Percentiles rank a stretch among this genome's conserved stretches.
Evolutionary conservation across 805 yeast species (phyloP).

Genomic region (Metschnikowia lochheadii): DNA sequence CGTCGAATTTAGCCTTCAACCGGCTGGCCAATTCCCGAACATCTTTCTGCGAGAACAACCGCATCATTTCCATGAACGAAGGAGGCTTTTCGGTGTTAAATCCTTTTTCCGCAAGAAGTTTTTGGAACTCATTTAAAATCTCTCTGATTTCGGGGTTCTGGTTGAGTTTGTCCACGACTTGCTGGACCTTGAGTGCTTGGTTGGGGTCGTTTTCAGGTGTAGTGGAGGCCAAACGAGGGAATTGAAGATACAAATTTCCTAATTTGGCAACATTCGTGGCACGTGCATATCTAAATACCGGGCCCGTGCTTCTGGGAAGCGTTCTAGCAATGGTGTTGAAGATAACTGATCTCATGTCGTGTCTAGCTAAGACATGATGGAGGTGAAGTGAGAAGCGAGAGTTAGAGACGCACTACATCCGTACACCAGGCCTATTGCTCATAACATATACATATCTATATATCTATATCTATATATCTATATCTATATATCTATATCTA

Average conservation of each 20-base stretch:
- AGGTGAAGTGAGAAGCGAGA: neutral
- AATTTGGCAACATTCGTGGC: neutral
- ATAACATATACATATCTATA: no score
- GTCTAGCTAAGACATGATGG: neutral
- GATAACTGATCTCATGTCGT: conserved; percentile 6
- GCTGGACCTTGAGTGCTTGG: conserved; percentile 13
- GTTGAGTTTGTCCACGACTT: conserved; percentile 16
- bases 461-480: no score
- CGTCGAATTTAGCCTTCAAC: conserved; percentile 30
- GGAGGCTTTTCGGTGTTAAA: conserved; percentile 30
- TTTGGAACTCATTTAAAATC: conserved; percentile 29
- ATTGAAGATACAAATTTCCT: neutral
- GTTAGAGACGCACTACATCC: neutral
- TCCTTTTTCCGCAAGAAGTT: conserved; percentile 30
- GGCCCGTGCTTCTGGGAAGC: neutral
- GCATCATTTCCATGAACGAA: conserved; percentile 33
- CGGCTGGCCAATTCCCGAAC: conserved; percentile 27
- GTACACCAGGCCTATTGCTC: neutral
- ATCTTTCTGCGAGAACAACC: conserved; percentile 34
- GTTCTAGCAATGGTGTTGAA: conserved; percentile 6
- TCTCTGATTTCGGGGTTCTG: conserved; percentile 29
- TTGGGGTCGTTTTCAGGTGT: conserved; percentile 7
- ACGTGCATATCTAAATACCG: neutral
- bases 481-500: no score
- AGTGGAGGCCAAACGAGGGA: conserved; percentile 10